Evolutionary conservation across 805 yeast genomes (phyloP), one percentile per base, ranked within the genome.

Genomic region (Metschnikowia borealis): DNA sequence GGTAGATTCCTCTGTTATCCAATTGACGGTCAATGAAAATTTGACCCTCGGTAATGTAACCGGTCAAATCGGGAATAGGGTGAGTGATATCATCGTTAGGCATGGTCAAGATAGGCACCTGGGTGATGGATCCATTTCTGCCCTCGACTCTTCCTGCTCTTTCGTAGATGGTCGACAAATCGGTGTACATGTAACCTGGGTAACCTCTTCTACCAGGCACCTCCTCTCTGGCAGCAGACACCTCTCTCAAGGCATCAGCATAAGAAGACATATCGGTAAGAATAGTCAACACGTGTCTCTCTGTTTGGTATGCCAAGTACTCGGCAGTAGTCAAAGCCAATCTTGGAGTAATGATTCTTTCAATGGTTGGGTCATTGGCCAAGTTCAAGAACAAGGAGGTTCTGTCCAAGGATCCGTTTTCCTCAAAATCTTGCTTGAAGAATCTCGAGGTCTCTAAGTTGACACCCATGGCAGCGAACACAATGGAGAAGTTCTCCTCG

Each of bases 131-230:
- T 70, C 99, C 99, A 67, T 94, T 94, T 78, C 99, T 87, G 60
- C 99, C 99, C 77, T 94, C 99, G 56, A 94, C 98, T 80, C 99
- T 88, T 71, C 99, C 99, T 42, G 99, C 99, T 80, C 99, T 89
- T 78, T 94, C 99, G 73, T 94, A 94, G 66, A 94, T 90, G 47
- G 98, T 94, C 46, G 98, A 89, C 79, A 94, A 89, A 85, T 94
- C 99, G 44, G 99, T 94, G 78, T 94, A 94, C 99, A 94, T 94
- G 74, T 94, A 94, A 87, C 99, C 99, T 58, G 99, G 99, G 74
- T 94, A 94, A 80, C 99, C 99, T 85, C 99, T 90, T 83, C 99
- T 90, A 81, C 99, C 99, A 68, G 99, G 99, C 43, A 94, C 99
- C 77, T 95, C 99, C 76, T 94, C 99, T 81, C 99, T 90, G 44